Percentiles rank a stretch among this genome's conserved stretches.
Conservation (phyloP, 2,329 filamentous ascomycete species). For the Lasiodiplodia theobromae region DNA sequence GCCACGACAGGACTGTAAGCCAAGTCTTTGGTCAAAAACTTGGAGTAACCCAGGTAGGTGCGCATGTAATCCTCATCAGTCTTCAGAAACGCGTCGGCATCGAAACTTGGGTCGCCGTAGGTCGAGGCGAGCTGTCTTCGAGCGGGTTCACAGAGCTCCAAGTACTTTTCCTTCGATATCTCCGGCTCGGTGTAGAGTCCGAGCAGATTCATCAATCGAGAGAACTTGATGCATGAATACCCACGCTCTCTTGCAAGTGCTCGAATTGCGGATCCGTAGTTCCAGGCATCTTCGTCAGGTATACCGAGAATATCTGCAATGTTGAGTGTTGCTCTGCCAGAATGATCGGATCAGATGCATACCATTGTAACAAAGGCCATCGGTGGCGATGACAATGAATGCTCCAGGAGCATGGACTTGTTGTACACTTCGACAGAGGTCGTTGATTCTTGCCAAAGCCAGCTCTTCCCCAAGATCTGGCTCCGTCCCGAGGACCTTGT, state of each 20-base stretch:
- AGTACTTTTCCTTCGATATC: constrained; percentile 34
- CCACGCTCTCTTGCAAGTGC: constrained; percentile 44
- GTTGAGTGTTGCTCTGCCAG: background rate
- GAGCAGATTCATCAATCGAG: constrained; percentile 48
- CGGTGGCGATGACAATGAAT: constrained; percentile 51
- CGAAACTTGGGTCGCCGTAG: constrained; percentile 39
- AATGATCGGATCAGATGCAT: background rate
- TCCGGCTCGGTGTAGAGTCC: constrained; percentile 33
- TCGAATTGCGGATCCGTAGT: constrained; percentile 47
- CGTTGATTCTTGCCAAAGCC: constrained; percentile 50
- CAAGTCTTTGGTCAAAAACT: constrained; percentile 38
- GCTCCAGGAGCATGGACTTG: constrained; percentile 50
- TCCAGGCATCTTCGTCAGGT: constrained; percentile 51
- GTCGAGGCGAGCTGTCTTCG: constrained; percentile 36
- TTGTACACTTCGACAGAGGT: constrained; percentile 50
- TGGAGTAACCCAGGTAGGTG: constrained; percentile 39
- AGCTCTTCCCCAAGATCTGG: constrained; percentile 54
- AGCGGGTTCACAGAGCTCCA: constrained; percentile 36
- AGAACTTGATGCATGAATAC: constrained; percentile 44
- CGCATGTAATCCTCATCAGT: constrained; percentile 36
- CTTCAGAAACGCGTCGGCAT: constrained; percentile 40
- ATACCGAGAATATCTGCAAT: constrained; percentile 49
- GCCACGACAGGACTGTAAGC: constrained; percentile 31
- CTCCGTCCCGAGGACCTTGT: constrained; percentile 61
- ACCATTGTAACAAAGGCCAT: constrained; percentile 53